These are phyloP conservation scores for Keithomyces neogunnii DNA, from an alignment of 2,329 filamentous ascomycete genomes.

Conservation along the genomic window DNA sequence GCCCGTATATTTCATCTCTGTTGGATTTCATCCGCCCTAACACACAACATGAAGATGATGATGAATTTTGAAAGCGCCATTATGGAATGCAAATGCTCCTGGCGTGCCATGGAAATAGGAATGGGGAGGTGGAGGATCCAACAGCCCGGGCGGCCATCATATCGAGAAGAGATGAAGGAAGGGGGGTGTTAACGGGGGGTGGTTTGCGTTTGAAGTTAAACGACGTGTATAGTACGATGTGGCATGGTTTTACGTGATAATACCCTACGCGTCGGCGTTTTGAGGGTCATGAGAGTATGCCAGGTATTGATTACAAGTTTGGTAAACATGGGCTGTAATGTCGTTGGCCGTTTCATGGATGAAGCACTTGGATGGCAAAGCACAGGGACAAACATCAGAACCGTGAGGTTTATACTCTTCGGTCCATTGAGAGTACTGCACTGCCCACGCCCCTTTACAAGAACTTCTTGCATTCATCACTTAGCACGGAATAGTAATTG, in stretches of 20 bases:
- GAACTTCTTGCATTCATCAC: too few species aligned
- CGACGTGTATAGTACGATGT: constrained; percentile 3
- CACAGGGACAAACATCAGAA: too few species aligned
- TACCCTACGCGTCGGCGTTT: constrained; percentile 10
- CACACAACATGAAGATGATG: constrained; percentile 17
- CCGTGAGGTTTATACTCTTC: too few species aligned
- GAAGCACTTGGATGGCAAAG: too few species aligned
- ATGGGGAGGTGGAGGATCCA: background rate
- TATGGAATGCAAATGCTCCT: background rate
- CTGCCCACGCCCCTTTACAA: too few species aligned
- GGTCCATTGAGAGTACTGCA: too few species aligned
- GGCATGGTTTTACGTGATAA: constrained; percentile 5
- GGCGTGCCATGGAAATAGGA: background rate
- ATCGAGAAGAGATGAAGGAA: background rate
- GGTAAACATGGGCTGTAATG: too few species aligned
- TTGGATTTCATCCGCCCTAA: constrained; percentile 26
- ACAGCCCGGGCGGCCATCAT: background rate
- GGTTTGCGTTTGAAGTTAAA: background rate
- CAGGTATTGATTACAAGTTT: background rate
- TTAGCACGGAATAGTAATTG: too few species aligned
- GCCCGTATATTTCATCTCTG: constrained; percentile 31
- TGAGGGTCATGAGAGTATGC: constrained; percentile 5
- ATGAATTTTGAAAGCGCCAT: background rate
- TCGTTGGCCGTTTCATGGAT: too few species aligned
- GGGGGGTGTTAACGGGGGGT: background rate